Percentiles rank a stretch among this genome's conserved stretches.
These are phyloP conservation scores for Syncephalastrum monosporum DNA, from an alignment of 371 early-diverging fungal genomes.

Conservation along the genomic window DNA sequence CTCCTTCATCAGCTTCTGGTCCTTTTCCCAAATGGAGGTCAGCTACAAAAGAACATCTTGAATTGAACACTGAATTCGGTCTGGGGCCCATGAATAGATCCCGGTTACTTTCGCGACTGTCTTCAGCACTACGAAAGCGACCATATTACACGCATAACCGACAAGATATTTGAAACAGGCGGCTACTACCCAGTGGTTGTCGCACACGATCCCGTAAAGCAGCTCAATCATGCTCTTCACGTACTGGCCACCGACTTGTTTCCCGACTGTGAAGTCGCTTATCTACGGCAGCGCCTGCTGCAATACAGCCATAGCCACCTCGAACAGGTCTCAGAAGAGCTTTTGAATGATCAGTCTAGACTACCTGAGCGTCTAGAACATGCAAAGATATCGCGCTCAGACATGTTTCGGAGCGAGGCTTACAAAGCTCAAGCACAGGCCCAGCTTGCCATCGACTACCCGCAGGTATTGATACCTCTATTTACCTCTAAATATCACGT, in stretches of 20 bases:
- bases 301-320: conserved; percentile 30
- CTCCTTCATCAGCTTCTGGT: conserved; percentile 22
- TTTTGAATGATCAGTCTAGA: conserved; percentile 15
- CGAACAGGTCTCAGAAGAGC: conserved; percentile 28
- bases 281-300: conserved; percentile 35
- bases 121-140: conserved; percentile 34
- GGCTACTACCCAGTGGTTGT: conserved; percentile 35
- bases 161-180: conserved; percentile 37
- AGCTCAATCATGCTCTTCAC: conserved; percentile 34
- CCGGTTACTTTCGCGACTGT: conserved; percentile 46
- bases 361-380: conserved; percentile 37
- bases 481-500: no score
- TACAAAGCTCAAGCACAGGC: conserved; percentile 37
- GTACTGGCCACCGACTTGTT: conserved; percentile 50
- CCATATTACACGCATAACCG: conserved; percentile 43
- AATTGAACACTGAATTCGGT: not conserved
- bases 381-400: conserved; percentile 32
- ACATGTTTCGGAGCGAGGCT: conserved; percentile 32
- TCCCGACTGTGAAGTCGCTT: conserved; percentile 45
- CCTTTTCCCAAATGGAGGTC: conserved; percentile 42
- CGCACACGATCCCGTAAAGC: not conserved
- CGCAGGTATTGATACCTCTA: conserved; percentile 23
- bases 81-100: conserved; percentile 25
- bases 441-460: conserved; percentile 35
- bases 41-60: not conserved